A percentile compares a stretch with the other conserved stretches of the same genome.
These are phyloP conservation scores for Cercophora samala DNA, from an alignment of 495 filamentous ascomycete species.

Conservation along the genomic window DNA sequence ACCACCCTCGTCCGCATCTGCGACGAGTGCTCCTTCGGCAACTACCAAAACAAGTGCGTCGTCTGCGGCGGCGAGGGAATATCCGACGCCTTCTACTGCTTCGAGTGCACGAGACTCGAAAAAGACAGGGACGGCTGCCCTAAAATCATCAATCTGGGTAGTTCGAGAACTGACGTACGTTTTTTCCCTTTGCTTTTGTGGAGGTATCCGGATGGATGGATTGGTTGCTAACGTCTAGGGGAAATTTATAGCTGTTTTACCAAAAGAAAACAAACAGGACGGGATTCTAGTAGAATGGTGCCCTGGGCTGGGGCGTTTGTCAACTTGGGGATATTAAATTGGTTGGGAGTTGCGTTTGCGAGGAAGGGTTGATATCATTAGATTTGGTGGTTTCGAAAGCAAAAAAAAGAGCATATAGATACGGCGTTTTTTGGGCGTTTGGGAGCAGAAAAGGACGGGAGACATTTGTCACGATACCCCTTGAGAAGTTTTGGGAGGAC, in stretches of 20 bases:
- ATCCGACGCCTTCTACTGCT: conserved; percentile 99
- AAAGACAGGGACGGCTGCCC: conserved; percentile 98
- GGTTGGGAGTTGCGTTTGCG: not conserved
- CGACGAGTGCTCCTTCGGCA: conserved; percentile 98
- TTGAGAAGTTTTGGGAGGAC: not conserved
- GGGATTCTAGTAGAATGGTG: conserved; percentile 37
- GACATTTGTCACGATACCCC: not conserved
- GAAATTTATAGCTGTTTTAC: conserved; percentile 47
- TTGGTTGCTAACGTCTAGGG: conserved; percentile 27
- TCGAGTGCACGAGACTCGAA: conserved; percentile 95
- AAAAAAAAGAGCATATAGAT: not conserved
- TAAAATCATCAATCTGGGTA: conserved; percentile 98
- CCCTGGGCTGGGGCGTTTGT: conserved; percentile 40
- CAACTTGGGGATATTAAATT: conserved; percentile 7
- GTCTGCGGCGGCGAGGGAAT: conserved; percentile 99
- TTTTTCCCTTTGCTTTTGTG: conserved; percentile 11
- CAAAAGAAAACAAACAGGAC: conserved; percentile 55
- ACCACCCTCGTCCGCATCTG: conserved; percentile 97
- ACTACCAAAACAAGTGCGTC: conserved; percentile 99
- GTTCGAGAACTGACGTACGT: conserved; percentile 88
- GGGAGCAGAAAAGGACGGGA: not conserved
- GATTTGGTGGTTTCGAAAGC: not conserved
- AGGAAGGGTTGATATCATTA: not conserved
- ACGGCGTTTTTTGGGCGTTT: conserved; percentile 7
- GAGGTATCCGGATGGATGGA: not conserved